Evolutionary conservation across 768 basidiomycete species (phyloP), one percentile per base, ranked within the genome.

Genomic region (Suillus discolor): DNA sequence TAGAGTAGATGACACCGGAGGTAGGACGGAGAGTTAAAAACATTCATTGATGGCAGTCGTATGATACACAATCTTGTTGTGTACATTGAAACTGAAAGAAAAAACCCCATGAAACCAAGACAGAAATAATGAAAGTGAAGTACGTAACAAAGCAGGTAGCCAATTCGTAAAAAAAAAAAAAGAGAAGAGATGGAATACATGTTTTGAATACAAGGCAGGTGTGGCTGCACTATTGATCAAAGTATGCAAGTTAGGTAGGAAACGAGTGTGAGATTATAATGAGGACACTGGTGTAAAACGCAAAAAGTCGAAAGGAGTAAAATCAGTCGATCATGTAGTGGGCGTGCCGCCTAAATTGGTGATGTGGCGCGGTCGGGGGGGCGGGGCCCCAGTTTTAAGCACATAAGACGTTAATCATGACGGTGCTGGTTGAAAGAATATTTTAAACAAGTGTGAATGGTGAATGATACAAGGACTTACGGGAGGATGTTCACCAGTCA

Each of bases 401-500:
- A 53, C 38, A 7, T 63, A 38, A 39, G 34, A 38, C 62, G 20
- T 57, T 11, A 38, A n/a, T 38, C 13, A 38, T 38, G 31, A 44
- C 44, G 3, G 1, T 34, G 31, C 54, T 34, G 31, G 6, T 31
- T 31, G 6, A 31, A 20, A 28, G 11, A 6, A 6, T 12, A 11
- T 34, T 54, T 57, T 25, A 59, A 42, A 51, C 53, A 23, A 47
- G 62, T 31, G 18, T 0, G 6, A 31, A 8, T 3, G 4, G 64
- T 41, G 38, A 20, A 2, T 6, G 60, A 65, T 66, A 36, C 13
- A 61, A 6, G 20, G 2, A 63, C 54, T 41, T 9, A 60, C 55
- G n/a, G 7, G 20, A 61, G 1, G 28, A 7, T 20, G 5, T 63
- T 66, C 68, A 75, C 75, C 75, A 77, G 71, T 78, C 77, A 11